Base-by-base conservation (phyloP, 2,329 filamentous ascomycete species). In the Penicillium crustosum region DNA sequence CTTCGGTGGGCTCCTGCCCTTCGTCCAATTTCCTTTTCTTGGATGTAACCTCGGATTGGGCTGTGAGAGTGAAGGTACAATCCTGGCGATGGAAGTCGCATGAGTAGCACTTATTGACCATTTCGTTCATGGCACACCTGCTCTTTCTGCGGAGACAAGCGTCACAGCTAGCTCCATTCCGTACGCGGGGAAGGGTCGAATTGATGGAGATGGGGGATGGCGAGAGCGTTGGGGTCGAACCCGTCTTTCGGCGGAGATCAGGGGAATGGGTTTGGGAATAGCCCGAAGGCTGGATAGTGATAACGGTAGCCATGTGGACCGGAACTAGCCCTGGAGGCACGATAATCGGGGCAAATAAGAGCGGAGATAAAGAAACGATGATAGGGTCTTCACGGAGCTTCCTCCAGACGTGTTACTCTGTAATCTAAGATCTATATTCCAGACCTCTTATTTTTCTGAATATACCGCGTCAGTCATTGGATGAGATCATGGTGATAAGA, bases 1-100 rank as follows among this genome's bases (percentile, higher is more conserved):
- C 66, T 43, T 74, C 72, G 9, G 57, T 19, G 17, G 39, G 29
- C 8, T 52, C 64, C 55, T 68, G 67, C 19, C 70, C 67, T 4
- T 75, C 72, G 38, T 75, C 73, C 38, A 77, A 63, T 61, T 77
- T 78, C 48, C 76, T 69, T 62, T 78, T 78, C 62, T 75, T 77
- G 17, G 71, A 55, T 15, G 39, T 51, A 17, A 67, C 64, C 10
- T 69, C 69, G 10, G 52, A 62, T 55, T 45, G 60, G 43, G 61
- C 65, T 33, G 68, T 64, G 8, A 76, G 64, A 27, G 66, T 73
- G 57, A 77, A 78, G 8, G 75, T 78, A 62, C 75, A 78, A 29
- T 78, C 75, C 66, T 78, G 76, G 42, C 74, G 74, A 60, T 77
- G 75, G 39, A 77, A 78, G 52, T 78, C 75, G 57, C 76, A 78